Evolutionary conservation across 2,329 filamentous ascomycete species (phyloP), one percentile per base, ranked within the genome.

Genomic region (Amauroascus niger): DNA sequence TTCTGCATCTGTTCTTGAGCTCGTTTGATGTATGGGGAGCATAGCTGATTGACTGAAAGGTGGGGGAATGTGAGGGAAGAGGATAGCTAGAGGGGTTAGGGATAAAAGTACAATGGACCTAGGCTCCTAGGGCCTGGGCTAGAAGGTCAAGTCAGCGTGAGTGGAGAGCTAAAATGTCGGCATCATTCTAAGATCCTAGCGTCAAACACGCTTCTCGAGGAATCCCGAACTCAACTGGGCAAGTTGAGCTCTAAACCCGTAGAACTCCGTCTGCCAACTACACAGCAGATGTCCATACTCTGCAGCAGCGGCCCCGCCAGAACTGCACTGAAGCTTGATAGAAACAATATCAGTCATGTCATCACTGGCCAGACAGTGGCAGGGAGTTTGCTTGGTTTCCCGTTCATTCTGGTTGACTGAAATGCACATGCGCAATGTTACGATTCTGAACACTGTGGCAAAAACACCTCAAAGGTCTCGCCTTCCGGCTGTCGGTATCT

Each of bases 401-500:
- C 11, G 18, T 18, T 6, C 6, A 7, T n/a, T 11, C 24, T 13
- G 39, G 24, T 7, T 13, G 39, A 41, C 20, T 22, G 7, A 24
- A 11, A 41, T 4, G 8, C 2, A 14, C n/a, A 30, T n/a, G 24
- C 41, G 3, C 41, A 30, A 11, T 13, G 16, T 30, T 30, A 16
- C 39, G 20, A 8, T 41, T 41, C 8, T 41, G 39, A 24, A 7
- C 6, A 9, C 2, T 32, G 26, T 6, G 32, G 18, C 26, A n/a
- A n/a, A n/a, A n/a, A n/a, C n/a, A 18, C 18, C 7, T 22, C 32
- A 35, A 35, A 22, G 18, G 18, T 18, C 45, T 48, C 13, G 45
- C 30, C 45, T 35, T 14, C 45, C 45, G 45, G 45, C 45, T 35
- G 18, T 48, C 45, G 45, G 45, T 35, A 48, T 35, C 32, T 48